Conservation (phyloP, 1,284 basidiomycete genomes). For the Apiotrichum veenhuisii region DNA sequence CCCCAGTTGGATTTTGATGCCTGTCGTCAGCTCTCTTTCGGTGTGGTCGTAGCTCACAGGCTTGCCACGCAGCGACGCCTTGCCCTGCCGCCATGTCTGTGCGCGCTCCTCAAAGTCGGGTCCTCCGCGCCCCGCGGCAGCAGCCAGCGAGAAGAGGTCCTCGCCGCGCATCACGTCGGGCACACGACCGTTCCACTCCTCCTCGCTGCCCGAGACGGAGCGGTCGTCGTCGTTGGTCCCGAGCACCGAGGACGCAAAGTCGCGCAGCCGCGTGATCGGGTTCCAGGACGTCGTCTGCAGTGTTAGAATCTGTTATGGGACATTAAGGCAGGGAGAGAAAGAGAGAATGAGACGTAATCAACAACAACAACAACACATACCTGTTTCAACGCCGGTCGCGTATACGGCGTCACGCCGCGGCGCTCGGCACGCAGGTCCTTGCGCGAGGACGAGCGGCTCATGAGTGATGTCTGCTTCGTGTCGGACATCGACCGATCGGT, state of each 20-base stretch:
- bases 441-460: constrained; percentile 36
- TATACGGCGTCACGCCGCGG: constrained; percentile 30
- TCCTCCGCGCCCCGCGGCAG: constrained; percentile 28
- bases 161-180: constrained; percentile 27
- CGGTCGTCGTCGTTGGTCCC: constrained; percentile 19
- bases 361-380: neutral
- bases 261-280: constrained; percentile 16
- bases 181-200: constrained; percentile 39
- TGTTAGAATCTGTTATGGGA: too few species aligned
- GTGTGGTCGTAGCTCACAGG: neutral
- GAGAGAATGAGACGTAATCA: too few species aligned
- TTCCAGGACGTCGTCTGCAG: constrained; percentile 2
- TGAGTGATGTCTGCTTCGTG: constrained; percentile 1
- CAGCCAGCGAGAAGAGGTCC: constrained; percentile 37
- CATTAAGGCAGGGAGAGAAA: too few species aligned
- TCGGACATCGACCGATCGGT: neutral
- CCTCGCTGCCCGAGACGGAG: constrained; percentile 43
- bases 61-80: neutral
- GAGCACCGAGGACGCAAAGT: constrained; percentile 29
- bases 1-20: constrained; percentile 10
- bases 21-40: neutral
- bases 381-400: neutral
- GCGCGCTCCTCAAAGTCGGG: constrained; percentile 31
- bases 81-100: constrained; percentile 24
- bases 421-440: constrained; percentile 31